Evolutionary conservation across 169 alveolate genomes (phyloP), one percentile per base, ranked within the genome.

Genomic region (Cryptosporidium canis): DNA sequence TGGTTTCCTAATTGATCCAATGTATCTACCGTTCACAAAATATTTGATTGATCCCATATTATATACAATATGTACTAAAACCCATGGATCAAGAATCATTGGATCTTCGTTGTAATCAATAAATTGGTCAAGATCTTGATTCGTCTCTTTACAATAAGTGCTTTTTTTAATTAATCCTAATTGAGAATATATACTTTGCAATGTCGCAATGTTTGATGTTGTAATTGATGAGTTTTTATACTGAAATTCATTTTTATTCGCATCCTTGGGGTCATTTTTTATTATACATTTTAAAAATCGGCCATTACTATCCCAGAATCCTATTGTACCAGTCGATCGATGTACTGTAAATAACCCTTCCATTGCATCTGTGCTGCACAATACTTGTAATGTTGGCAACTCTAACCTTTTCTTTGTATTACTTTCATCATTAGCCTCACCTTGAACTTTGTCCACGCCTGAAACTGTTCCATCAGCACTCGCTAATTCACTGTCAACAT

Each of bases 301-400:
- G 11, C 87, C 87, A 77, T 61, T 77, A 18, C 87, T 77, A 58
- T 77, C 87, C 87, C 87, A 77, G 58, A 77, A 77, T 58, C 87
- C 87, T 7, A 77, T 77, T 35, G 64, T 77, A 21, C 87, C 87
- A 12, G 87, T 77, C 16, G 51, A 43, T 12, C 87, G 48, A 61
- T 77, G 87, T 0, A 77, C 44, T 7, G 87, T 77, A 77, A 77
- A 77, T 77, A 77, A 61, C 35, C 87, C 87, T 41, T 77, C 87
- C 87, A 77, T 77, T 51, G 70, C 68, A 77, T 77, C 87, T 18
- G 87, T 77, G 27, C 87, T 63, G 29, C 87, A 77, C 16, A 77
- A 11, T 1, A 77, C 87, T 27, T 77, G 87, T 58, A 77, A 55
- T n/a, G 87, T 77, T 56, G 87, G 87, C 6, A 61, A 43, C 41